These are phyloP conservation scores for Biscogniauxia marginata DNA, from an alignment of 2,329 filamentous ascomycete genomes.

Conservation along the genomic window DNA sequence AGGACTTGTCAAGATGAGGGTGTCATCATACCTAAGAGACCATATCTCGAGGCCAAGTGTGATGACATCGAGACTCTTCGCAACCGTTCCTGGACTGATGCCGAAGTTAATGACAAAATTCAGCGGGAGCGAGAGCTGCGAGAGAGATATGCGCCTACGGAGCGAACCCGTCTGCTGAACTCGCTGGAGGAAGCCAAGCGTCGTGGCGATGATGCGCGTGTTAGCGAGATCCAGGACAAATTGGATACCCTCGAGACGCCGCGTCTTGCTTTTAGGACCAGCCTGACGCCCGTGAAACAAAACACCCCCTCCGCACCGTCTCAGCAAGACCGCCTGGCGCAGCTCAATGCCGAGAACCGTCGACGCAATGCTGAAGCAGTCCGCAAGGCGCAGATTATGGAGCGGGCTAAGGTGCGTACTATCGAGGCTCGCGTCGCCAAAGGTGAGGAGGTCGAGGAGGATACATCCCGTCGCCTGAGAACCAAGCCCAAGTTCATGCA, in stretches of 20 bases:
- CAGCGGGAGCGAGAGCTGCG: constrained; percentile 67
- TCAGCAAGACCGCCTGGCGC: constrained; percentile 79
- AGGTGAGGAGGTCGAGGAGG: constrained; percentile 60
- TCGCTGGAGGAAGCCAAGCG: constrained; percentile 66
- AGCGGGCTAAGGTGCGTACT: constrained; percentile 64
- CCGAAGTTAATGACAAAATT: constrained; percentile 78
- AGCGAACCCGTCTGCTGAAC: constrained; percentile 66
- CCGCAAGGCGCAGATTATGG: constrained; percentile 84
- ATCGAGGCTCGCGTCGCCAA: constrained; percentile 60
- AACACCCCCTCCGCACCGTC: constrained; percentile 48
- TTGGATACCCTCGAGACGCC: constrained; percentile 64
- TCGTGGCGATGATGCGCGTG: constrained; percentile 59
- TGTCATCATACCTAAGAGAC: constrained; percentile 71
- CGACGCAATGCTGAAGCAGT: constrained; percentile 83
- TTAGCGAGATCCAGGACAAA: constrained; percentile 55
- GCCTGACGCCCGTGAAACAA: constrained; percentile 54
- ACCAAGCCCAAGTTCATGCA: constrained; percentile 68
- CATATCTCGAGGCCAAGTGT: constrained; percentile 68
- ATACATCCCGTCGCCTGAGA: constrained; percentile 60
- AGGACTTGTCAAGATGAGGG: constrained; percentile 71
- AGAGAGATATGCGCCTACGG: constrained; percentile 62
- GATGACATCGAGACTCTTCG: constrained; percentile 78
- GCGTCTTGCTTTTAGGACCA: constrained; percentile 72
- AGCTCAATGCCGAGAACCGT: constrained; percentile 82
- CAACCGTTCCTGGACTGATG: constrained; percentile 77